Evolutionary conservation across 371 early-diverging fungal genomes (phyloP).

Genomic region (Lichtheimia ornata): DNA sequence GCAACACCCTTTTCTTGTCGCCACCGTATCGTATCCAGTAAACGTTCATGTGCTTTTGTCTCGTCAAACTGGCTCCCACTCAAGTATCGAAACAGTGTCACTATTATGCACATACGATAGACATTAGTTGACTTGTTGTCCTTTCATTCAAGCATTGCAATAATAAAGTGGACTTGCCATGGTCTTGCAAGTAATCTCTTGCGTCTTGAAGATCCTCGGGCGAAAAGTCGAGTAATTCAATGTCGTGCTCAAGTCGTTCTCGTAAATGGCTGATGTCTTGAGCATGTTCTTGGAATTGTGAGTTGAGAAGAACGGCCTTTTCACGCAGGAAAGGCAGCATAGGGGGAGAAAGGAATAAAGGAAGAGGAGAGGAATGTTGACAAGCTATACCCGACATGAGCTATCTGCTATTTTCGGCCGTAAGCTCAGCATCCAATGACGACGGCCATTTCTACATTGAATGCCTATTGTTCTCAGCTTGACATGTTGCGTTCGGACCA

Average conservation of each 20-base stretch:
- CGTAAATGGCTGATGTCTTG: constrained; percentile 15
- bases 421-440: too few relatives aligned
- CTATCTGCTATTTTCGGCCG: too few relatives aligned
- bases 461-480: too few relatives aligned
- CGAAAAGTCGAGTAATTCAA: constrained; percentile 20
- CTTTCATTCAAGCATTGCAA: not conserved
- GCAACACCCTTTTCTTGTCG: constrained; percentile 26
- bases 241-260: constrained; percentile 17
- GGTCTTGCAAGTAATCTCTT: constrained; percentile 26
- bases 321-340: constrained; percentile 21
- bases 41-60: constrained; percentile 12
- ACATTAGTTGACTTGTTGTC: not conserved
- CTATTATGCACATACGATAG: constrained; percentile 14
- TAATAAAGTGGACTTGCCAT: constrained; percentile 12
- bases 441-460: too few relatives aligned
- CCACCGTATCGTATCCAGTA: constrained; percentile 45
- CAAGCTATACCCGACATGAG: too few relatives aligned
- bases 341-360: not conserved
- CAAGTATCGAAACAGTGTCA: constrained; percentile 30
- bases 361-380: not conserved
- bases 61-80: constrained; percentile 13
- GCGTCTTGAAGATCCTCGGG: constrained; percentile 27
- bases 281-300: constrained; percentile 23
- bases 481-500: too few relatives aligned
- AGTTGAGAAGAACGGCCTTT: constrained; percentile 21